phyloP scores from a whole-genome alignment of 208 protist species.

The Leishmania braziliensis region DNA sequence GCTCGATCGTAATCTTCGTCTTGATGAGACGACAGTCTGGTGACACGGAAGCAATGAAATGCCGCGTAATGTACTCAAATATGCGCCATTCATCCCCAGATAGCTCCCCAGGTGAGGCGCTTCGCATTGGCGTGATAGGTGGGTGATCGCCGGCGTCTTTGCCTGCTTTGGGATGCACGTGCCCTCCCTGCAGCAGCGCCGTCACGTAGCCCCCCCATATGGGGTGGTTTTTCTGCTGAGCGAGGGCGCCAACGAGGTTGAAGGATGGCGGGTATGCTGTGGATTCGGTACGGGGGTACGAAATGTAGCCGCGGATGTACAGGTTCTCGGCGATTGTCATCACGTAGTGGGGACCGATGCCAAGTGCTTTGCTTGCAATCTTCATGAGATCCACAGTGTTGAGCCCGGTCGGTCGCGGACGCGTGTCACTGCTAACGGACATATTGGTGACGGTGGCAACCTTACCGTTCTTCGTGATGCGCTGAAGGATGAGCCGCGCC shows the following conservation, averaged over 20 bases:
- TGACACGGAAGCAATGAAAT: conserved; percentile 90
- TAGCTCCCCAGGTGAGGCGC: conserved; percentile 60
- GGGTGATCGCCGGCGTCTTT: conserved; percentile 91
- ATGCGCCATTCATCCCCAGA: conserved; percentile 85
- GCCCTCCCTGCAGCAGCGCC: conserved; percentile 57
- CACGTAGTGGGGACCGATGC: conserved; percentile 91
- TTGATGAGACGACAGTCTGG: conserved; percentile 72
- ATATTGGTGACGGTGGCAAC: conserved; percentile 71
- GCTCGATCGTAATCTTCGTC: conserved; percentile 79
- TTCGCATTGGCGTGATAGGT: conserved; percentile 92
- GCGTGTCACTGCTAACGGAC: conserved; percentile 56
- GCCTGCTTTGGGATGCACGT: conserved; percentile 78
- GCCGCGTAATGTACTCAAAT: conserved; percentile 89
- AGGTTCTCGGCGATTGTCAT: conserved; percentile 96
- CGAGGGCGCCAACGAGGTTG: conserved; percentile 70
- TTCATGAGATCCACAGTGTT: conserved; percentile 97
- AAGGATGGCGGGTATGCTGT: conserved; percentile 93
- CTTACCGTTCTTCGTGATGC: conserved; percentile 50
- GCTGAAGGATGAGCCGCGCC: conserved; percentile 67
- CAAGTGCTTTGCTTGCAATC: conserved; percentile 77
- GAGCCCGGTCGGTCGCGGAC: conserved; percentile 81
- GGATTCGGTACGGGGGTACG: conserved; percentile 97
- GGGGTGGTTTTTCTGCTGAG: conserved; percentile 52
- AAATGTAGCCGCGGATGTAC: conserved; percentile 98
- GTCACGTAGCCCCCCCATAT: conserved; percentile 82